Percentiles rank a stretch among this genome's conserved stretches.
phyloP scores from a whole-genome alignment of 352 stramenopile genomes.

The Globisporangium okanoganense region DNA sequence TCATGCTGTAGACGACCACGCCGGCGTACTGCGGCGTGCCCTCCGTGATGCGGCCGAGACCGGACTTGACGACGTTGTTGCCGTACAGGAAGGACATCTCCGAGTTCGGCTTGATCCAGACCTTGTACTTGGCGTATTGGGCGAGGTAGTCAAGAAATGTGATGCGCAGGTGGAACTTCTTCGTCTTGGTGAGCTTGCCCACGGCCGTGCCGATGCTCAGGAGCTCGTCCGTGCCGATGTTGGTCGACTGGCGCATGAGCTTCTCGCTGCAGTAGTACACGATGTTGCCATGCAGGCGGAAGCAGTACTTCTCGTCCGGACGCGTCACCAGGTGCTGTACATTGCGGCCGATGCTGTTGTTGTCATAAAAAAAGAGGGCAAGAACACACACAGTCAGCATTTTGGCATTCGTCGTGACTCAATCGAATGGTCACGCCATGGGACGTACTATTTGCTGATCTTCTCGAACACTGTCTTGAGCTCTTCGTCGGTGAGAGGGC shows the following conservation, averaged over 20 bases:
- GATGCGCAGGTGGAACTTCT: constrained; percentile 98
- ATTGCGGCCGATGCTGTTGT: constrained; percentile 91
- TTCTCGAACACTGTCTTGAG: constrained; percentile 98
- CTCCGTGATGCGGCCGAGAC: constrained; percentile 97
- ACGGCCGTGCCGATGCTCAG: constrained; percentile 97
- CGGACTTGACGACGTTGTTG: constrained; percentile 98
- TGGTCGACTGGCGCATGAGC: constrained; percentile 95
- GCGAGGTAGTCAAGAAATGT: constrained; percentile 98
- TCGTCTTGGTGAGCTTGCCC: constrained; percentile 98
- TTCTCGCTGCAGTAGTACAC: constrained; percentile 98
- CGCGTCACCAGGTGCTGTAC: constrained; percentile 96
- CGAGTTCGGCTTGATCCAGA: constrained; percentile 99
- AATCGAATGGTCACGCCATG: neutral
- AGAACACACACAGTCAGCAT: neutral
- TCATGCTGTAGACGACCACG: constrained; percentile 98
- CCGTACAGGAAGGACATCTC: constrained; percentile 99
- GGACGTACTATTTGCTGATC: constrained; percentile 94
- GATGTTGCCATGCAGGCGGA: constrained; percentile 96
- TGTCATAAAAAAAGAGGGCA: neutral
- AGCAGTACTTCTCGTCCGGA: constrained; percentile 97
- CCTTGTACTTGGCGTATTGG: constrained; percentile 99
- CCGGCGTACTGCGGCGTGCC: constrained; percentile 97
- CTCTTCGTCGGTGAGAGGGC: constrained; percentile 98
- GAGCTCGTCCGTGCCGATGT: constrained; percentile 93
- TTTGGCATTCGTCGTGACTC: neutral